These are phyloP conservation scores for Pigoraptor vietnamica DNA, from an alignment of 78 protist genomes.

Conservation along the genomic window DNA sequence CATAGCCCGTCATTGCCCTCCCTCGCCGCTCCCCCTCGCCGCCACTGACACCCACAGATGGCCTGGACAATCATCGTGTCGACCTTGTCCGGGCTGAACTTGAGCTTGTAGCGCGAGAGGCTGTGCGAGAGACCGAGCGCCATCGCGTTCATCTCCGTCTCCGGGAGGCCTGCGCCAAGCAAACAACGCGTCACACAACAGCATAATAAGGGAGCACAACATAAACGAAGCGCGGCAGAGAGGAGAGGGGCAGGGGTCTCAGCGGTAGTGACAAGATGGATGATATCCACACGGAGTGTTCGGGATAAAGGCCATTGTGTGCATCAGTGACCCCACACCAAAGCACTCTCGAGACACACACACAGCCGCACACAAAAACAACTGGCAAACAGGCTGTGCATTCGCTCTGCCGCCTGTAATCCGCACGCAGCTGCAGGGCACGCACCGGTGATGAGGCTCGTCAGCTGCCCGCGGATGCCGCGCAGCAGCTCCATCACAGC, in stretches of 20 bases:
- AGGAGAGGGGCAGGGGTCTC: not conserved
- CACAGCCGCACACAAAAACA: not conserved
- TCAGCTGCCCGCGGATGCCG: conserved; percentile 65
- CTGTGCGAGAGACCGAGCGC: conserved; percentile 92
- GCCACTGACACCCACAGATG: conserved; percentile 50
- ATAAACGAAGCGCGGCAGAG: not conserved
- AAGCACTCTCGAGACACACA: no score
- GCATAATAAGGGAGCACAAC: not conserved
- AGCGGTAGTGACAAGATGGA: conserved; percentile 13
- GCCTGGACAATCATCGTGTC: conserved; percentile 99
- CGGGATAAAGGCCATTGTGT: not conserved
- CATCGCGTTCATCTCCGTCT: conserved; percentile 38
- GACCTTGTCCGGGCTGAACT: conserved; percentile 97
- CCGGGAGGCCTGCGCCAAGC: not conserved
- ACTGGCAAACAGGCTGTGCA: no score
- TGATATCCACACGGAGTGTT: not conserved
- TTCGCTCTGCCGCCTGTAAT: no score
- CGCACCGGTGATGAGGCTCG: conserved; percentile 34
- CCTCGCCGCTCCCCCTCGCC: no score
- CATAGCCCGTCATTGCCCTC: no score
- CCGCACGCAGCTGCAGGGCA: not conserved
- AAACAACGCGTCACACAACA: not conserved
- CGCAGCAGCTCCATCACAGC: conserved; percentile 64
- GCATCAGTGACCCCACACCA: not conserved
- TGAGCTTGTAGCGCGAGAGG: conserved; percentile 90